Percentiles rank a stretch among this genome's conserved stretches.
phyloP scores from a whole-genome alignment of 495 filamentous ascomycete species.

The Melanomma pulvis-pyrius region DNA sequence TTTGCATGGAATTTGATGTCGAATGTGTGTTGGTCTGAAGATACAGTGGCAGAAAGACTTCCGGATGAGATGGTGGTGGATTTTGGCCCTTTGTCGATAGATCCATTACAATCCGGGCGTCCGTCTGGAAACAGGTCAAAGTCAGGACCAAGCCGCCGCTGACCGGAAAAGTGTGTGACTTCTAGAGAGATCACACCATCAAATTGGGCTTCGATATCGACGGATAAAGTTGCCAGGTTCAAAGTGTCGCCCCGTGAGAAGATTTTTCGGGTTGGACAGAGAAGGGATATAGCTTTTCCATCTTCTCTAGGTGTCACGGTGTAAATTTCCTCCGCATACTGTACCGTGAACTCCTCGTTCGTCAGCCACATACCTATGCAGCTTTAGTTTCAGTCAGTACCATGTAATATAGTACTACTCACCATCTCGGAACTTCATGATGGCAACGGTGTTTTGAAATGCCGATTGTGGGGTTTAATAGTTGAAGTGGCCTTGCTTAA shows the following conservation, averaged over 20 bases:
- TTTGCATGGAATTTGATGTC: slow-evolving; percentile 34
- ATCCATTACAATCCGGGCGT: slow-evolving; percentile 51
- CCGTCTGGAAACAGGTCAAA: slow-evolving; percentile 63
- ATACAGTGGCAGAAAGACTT: slow-evolving; percentile 46
- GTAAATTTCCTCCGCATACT: slow-evolving; percentile 40
- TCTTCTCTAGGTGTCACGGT: slow-evolving; percentile 20
- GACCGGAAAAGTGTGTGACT: slow-evolving; percentile 63
- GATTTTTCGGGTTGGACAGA: slow-evolving; percentile 35
- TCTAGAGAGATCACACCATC: slow-evolving; percentile 40
- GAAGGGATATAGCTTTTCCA: slow-evolving; percentile 26
- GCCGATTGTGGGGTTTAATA: background rate
- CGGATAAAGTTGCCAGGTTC: slow-evolving; percentile 37
- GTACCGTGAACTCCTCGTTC: slow-evolving; percentile 26
- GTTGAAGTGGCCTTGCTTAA: background rate
- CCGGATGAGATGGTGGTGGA: slow-evolving; percentile 61
- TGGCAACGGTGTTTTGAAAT: background rate
- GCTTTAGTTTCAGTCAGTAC: slow-evolving; percentile 1
- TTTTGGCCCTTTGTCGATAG: slow-evolving; percentile 53
- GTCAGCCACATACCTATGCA: slow-evolving; percentile 38
- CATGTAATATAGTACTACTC: background rate
- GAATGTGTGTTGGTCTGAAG: slow-evolving; percentile 26
- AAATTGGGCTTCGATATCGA: slow-evolving; percentile 36
- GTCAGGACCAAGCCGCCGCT: slow-evolving; percentile 61
- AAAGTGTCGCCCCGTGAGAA: slow-evolving; percentile 40
- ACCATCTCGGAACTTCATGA: slow-evolving; percentile 42